Conservation (phyloP, 192 early-diverging fungal genomes). For the Podila minutissima region DNA sequence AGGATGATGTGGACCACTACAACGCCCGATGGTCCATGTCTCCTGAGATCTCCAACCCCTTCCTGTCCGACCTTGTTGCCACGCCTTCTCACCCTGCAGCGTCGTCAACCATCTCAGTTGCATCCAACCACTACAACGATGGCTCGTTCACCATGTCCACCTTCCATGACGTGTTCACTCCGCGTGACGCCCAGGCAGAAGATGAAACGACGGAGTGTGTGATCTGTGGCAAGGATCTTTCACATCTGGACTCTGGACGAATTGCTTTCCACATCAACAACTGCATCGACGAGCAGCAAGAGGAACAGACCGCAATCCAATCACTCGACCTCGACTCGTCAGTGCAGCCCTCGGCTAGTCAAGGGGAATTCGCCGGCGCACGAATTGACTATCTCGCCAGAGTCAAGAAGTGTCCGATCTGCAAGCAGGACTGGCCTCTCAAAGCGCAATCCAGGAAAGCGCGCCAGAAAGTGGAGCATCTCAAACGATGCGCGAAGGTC, state of each 20-base stretch:
- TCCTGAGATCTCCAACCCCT: conserved; percentile 1
- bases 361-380: conserved; percentile 14
- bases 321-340: conserved; percentile 1
- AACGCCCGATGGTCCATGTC: conserved; percentile 9
- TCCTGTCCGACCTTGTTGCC: conserved; percentile 16
- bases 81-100: not conserved
- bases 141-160: not conserved
- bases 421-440: conserved; percentile 29
- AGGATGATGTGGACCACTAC: not conserved
- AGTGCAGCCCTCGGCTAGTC: not conserved
- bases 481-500: conserved; percentile 34
- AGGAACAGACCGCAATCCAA: conserved; percentile 1
- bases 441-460: conserved; percentile 9
- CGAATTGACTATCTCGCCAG: conserved; percentile 31
- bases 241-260: conserved; percentile 26
- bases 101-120: too few relatives aligned
- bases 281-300: conserved; percentile 36
- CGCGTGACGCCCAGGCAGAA: not conserved
- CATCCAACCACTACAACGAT: too few relatives aligned
- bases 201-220: conserved; percentile 14
- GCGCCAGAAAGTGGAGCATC: conserved; percentile 33
- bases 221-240: conserved; percentile 24
- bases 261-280: conserved; percentile 37
- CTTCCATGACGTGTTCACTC: not conserved
- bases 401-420: conserved; percentile 37